Evolutionary conservation across 1,284 basidiomycete genomes (phyloP), one percentile per base, ranked within the genome.

Genomic region (Melanopsichium pennsylvanicum): DNA sequence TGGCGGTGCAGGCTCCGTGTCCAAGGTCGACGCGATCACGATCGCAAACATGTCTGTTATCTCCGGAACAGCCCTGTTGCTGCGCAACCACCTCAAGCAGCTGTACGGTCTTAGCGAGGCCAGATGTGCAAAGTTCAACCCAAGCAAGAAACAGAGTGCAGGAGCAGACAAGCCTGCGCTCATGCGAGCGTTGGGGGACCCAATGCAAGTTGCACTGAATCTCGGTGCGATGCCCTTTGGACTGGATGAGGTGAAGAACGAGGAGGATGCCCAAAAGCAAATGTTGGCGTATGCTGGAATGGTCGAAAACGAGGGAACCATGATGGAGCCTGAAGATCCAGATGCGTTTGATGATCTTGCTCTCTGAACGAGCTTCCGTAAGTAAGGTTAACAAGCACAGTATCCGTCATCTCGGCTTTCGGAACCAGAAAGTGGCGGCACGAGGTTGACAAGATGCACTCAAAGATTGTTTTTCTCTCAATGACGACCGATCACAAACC

Each of bases 21-120:
- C 51, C 7, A 56, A 57, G 16, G 31, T 56, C 6, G 58, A 66
- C 26, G 15, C 43, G 5, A 25, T 57, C 25, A 44, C 46, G n/a
- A 37, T 68, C n/a, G 68, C 69, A n/a, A 49, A 61, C 19, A 66
- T 70, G 59, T 67, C 68, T 10, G 32, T 68, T 18, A 59, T 79
- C 21, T 51, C 75, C 16, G 68, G 72, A 15, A 62, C 63, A 0
- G 64, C 63, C 0, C 48, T 76, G 12, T 27, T 72, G 21, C 70
- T 79, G 39, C 70, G 73, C 18, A 61, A 72, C 42, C 78, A 79
- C 26, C 68, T 80, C 34, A 76, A 76, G 55, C 50, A 54, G 22
- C 40, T 76, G 23, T 80, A 76, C 59, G 55, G 62, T 2, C 54
- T 80, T 2, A 57, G 61, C 23, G 75, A 78, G 33, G 59, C 61